Evolutionary conservation across 2,329 filamentous ascomycete species (phyloP), one percentile per base, ranked within the genome.

Genomic region (Fusarium duplospermum): DNA sequence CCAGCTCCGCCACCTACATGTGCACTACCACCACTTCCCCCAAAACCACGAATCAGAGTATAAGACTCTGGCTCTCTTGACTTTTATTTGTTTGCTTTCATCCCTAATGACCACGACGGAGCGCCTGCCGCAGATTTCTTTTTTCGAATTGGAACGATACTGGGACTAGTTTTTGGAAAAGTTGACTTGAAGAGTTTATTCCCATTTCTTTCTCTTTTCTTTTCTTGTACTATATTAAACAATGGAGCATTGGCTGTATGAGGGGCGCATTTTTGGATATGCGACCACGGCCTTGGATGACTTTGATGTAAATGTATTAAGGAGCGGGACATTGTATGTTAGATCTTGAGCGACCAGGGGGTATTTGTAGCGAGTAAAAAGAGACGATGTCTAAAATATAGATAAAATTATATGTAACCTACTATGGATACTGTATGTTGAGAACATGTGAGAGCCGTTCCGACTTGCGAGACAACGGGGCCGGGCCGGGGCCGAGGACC

Each of bases 1-100:
- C 88, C 85, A 18, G 86, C 84, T 16, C 89, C 89, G 8, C 89
- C 89, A 6, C 89, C 89, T 27, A 89, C 83, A 13, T 86, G 85
- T 72, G 88, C 88, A 16, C 82, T 90, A 24, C 89, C 89, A 20
- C 88, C 89, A 0, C 83, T 89, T 42, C 88, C 88, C 6, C 67
- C 74, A 16, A 79, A 76, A 31, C 67, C 70, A 50, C 69, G 69
- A 47, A 66, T 71, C 58, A 74, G 64, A 54, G 70, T 69, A n/a
- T 79, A 57, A 45, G 33, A 6, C 27, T 33, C 27, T 59, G 64
- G 33, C 47, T 45, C 18, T 61, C 52, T 40, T 45, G 24, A 66
- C 47, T 27, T 65, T 54, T 71, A 52, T 60, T 70, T 64, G 61
- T 70, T 42, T 65, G 60, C 69, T 22, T 66, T 62, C 64, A 40